Base-by-base conservation (phyloP, 108 stramenopile genomes). In the Fragilaria radians region DNA sequence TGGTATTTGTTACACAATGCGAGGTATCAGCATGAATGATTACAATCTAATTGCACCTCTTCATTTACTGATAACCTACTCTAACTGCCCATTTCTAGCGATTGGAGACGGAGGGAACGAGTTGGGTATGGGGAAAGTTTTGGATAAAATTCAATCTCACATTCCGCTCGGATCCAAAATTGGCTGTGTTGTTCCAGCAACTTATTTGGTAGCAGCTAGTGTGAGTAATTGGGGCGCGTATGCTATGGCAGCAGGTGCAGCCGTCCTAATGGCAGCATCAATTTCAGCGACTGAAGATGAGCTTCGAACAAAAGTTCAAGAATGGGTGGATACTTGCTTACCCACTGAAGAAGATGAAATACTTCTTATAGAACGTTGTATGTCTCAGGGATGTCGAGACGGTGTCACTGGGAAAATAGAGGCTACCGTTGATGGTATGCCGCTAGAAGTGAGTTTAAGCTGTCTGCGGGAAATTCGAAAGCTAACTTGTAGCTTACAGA, bases 171-270 rank as follows among this genome's bases (percentile, higher is more conserved):
- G 81, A n/a, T 69, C 77, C 21, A 67, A 61, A 45, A 82, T 85
- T 63, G 90, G 82, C 3, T 76, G 82, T 53, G 75, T 81, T 28
- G 67, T 76, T 18, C 25, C 75, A 4, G 77, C 82, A 7, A 84
- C 87, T 66, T 56, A 76, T 59, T 73, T 93, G 32, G 70, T 93
- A 31, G 86, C 85, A 22, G 77, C 86, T 4, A 79, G 81, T 52
- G 92, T 93, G 9, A 82, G 81, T 32, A 93, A 93, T 63, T 93
- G 92, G 92, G 92, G 92, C 46, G 88, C 83, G 19, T 89, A 89
- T 63, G 92, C 88, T 18, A 59, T 93, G 26, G 64, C 76, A 7
- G 88, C 80, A 0, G 88, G 74, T 2, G 69, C 68, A 21, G 87
- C 83, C 3, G 28, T 80, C 17, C 60, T 74, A 52, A 34, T 47